Evolutionary conservation across 2,329 filamentous ascomycete genomes (phyloP), one percentile per base, ranked within the genome.

Genomic region (Aquanectria penicillioides): DNA sequence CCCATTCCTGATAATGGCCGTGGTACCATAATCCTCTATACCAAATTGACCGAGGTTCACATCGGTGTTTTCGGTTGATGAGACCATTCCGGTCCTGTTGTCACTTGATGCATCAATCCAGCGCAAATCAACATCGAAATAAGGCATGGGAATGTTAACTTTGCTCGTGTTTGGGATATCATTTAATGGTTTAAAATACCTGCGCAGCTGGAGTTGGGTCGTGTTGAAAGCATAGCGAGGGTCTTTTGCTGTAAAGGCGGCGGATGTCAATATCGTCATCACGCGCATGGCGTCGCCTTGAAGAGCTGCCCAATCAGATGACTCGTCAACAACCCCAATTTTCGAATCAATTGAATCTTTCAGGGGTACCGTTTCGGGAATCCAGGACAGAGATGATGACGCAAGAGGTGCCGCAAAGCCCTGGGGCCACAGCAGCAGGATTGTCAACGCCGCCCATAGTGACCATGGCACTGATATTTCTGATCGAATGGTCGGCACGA

Each of bases 171-270:
- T 18, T 4, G 44, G 18, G 8, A 36, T 22, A 23, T 25, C 10
- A 17, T 36, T 18, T 11, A 7, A 6, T 3, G 44, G 36, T 7
- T 20, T 34, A 23, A 36, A 34, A 36, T 48, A 48, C 13, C 44
- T 48, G 3, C 44, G 29, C 20, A 48, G 13, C 2, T 18, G 20
- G 13, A 48, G 15, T 26, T 18, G 13, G 9, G 13, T 36, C 7
- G 29, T 34, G n/a, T 51, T 31, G 7, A 51, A 51, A 3, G 36
- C 48, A n/a, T 51, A 51, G 18, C 8, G 15, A 9, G 48, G 48
- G 15, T 51, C 36, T 9, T 51, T 51, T 15, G 48, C 34, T 2
- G 34, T 51, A 9, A 31, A 23, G 17, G 17, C 31, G 12, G 48
- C 48, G 25, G 48, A 34, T 5, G 12, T 18, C 13, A 51, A 17